phyloP scores from a whole-genome alignment of 805 yeast genomes.

The Metschnikowia shivogae region DNA sequence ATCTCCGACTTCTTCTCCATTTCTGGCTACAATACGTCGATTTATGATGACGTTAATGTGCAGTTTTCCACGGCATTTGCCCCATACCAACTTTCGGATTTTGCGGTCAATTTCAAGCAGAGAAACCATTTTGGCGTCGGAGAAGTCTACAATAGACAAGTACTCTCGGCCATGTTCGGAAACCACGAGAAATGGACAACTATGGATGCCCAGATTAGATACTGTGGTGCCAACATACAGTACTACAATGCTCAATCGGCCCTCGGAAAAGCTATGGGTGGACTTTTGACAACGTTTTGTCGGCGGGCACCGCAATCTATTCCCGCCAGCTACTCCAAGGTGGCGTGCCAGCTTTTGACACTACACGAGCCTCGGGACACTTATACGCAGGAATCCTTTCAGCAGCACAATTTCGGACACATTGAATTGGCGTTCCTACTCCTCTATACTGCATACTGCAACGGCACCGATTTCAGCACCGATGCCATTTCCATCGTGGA shows the following conservation, averaged over 20 bases:
- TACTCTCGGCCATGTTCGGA: conserved; percentile 58
- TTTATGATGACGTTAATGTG: conserved; percentile 43
- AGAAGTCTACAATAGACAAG: conserved; percentile 53
- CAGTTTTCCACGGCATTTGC: conserved; percentile 51
- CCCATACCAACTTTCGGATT: conserved; percentile 44
- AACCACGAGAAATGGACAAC: conserved; percentile 26
- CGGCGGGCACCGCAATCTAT: conserved; percentile 24
- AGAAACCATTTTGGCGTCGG: conserved; percentile 49
- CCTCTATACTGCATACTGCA: conserved; percentile 32
- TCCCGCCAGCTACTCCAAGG: conserved; percentile 17
- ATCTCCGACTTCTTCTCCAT: conserved; percentile 36
- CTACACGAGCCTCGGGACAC: conserved; percentile 50
- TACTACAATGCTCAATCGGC: conserved; percentile 61
- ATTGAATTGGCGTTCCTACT: conserved; percentile 62
- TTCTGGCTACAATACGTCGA: conserved; percentile 41
- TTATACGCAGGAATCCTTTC: conserved; percentile 41
- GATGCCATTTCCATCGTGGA: conserved; percentile 37
- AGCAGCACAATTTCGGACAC: conserved; percentile 54
- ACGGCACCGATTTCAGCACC: conserved; percentile 28
- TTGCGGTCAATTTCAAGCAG: conserved; percentile 42
- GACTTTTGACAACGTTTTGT: conserved; percentile 64
- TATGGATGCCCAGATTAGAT: conserved; percentile 47
- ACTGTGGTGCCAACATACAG: conserved; percentile 61
- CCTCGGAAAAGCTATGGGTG: conserved; percentile 74
- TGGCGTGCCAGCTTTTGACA: conserved; percentile 48